phyloP scores from a whole-genome alignment of 176 grass and related monocot genomes.

The Ampelocalamus luodianensis region DNA sequence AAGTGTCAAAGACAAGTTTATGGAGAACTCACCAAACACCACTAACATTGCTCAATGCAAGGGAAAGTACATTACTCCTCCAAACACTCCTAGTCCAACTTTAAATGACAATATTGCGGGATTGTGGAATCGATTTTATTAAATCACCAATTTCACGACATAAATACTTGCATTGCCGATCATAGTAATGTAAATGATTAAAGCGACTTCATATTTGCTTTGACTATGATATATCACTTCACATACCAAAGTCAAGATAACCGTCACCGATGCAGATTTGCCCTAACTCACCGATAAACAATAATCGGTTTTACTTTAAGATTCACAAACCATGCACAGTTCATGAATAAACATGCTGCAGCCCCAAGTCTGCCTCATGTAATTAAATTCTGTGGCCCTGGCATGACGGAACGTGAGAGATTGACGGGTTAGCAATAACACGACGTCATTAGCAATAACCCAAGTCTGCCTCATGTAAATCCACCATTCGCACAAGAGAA shows the following conservation, averaged over 20 bases:
- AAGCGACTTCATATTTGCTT: not conserved
- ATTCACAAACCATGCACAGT: not conserved
- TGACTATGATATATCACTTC: conserved; percentile 3
- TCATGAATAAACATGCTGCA: too few relatives aligned
- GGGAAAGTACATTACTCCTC: not conserved
- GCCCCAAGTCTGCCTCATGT: too few relatives aligned
- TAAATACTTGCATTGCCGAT: not conserved
- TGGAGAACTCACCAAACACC: not conserved
- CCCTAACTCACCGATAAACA: not conserved
- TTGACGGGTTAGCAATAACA: too few relatives aligned
- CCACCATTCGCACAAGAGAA: too few relatives aligned
- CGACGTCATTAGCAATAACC: too few relatives aligned
- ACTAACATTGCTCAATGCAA: conserved; percentile 5
- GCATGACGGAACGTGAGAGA: too few relatives aligned
- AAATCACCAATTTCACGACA: conserved; percentile 9
- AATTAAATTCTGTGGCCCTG: too few relatives aligned
- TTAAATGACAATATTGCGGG: not conserved
- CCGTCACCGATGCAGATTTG: not conserved
- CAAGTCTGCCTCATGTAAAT: too few relatives aligned
- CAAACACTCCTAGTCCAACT: not conserved
- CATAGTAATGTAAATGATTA: not conserved
- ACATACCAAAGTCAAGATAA: not conserved
- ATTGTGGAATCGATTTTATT: not conserved
- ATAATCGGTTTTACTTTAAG: not conserved
- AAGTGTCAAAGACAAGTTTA: not conserved